These are phyloP conservation scores for Orbilia javanica DNA, from an alignment of 2,329 filamentous ascomycete genomes.

Conservation along the genomic window DNA sequence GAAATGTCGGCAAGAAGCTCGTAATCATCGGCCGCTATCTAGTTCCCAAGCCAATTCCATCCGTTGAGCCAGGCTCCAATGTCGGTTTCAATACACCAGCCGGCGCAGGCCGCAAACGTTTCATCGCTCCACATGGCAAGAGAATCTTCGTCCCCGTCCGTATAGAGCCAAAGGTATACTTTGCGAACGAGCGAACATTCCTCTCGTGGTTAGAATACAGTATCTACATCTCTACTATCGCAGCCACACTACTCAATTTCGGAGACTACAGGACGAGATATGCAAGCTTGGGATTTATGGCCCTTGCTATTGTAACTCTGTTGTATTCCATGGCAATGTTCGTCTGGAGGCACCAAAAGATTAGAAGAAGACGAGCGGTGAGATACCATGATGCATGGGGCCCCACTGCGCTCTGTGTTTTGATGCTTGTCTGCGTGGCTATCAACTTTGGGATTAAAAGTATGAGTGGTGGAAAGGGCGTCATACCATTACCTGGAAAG, in stretches of 20 bases:
- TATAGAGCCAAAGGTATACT: constrained; percentile 97
- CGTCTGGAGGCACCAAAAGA: constrained; percentile 86
- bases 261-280: constrained; percentile 70
- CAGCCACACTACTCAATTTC: constrained; percentile 86
- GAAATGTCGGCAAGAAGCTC: constrained; percentile 50
- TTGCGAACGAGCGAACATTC: constrained; percentile 95
- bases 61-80: constrained; percentile 45
- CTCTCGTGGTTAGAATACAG: constrained; percentile 97
- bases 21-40: constrained; percentile 52
- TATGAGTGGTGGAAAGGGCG: constrained; percentile 45
- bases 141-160: constrained; percentile 89
- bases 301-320: constrained; percentile 82
- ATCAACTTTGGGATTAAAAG: constrained; percentile 79
- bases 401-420: constrained; percentile 79
- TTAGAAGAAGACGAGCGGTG: constrained; percentile 84
- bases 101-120: constrained; percentile 65
- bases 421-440: constrained; percentile 79
- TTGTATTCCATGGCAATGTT: constrained; percentile 87
- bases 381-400: constrained; percentile 93
- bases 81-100: constrained; percentile 53
- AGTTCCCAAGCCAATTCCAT: constrained; percentile 48
- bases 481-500: constrained; percentile 42
- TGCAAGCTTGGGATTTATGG: constrained; percentile 76
- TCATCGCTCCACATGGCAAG: constrained; percentile 72
- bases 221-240: constrained; percentile 90